Evolutionary conservation across 75 land plant genomes (phyloP), one percentile per base, ranked within the genome.

Genomic region (Gnetum montanum): DNA sequence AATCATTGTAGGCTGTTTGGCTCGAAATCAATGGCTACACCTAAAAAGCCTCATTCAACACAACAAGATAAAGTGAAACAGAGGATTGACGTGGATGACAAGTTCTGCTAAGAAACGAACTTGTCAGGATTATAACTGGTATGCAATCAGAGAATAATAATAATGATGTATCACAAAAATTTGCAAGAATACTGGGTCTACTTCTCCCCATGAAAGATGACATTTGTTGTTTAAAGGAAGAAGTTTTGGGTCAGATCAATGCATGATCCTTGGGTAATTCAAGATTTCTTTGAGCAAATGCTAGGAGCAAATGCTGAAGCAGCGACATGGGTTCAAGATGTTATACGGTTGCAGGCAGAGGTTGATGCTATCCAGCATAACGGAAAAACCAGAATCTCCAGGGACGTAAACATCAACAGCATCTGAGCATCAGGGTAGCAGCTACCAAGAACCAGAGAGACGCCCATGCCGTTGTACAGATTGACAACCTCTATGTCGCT

Each of bases 231-330:
- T 52, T 33, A 15, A 52, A 33, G 16, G 36, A 33, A 20, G 6
- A 31, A 52, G 37, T 22, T 52, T 33, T 52, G 37, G 34, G 11
- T 52, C 55, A 52, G 22, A 52, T 52, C 36, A 33, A 31, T 52
- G 20, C 36, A 52, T 24, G 11, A 33, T 19, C 25, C 34, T 33
- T 10, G 34, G 54, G 54, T 52, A 52, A 33, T 31, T 52, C 24
- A 33, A 33, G 36, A 52, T 52, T 12, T 13, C 22, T 27, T 2
- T 12, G 11, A 19, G 15, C 18, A 52, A 20, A n/a, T 52, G 36
- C 55, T 31, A 19, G 35, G 33, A 52, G 33, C 55, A 52, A 52
- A 22, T 19, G 20, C 5, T 19, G 54, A 52, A 31, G 35, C 23
- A 33, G 4, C 16, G 22, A 52, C 25, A 31, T 24, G 2, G 33